phyloP scores from a whole-genome alignment of 2,329 filamentous ascomycete species.

The Chaetomium sp. region DNA sequence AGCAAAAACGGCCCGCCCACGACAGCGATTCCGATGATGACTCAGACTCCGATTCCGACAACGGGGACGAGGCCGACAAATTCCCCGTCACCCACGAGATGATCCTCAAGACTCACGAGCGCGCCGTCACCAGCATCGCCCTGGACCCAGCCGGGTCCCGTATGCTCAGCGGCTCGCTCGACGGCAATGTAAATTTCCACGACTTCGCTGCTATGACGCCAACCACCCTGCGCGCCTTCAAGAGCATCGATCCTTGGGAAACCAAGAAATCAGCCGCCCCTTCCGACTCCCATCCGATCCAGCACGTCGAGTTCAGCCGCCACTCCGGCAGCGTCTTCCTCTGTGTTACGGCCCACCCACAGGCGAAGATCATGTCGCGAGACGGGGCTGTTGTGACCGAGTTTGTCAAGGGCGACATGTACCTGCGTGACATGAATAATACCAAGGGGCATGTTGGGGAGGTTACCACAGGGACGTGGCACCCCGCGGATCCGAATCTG shows the following conservation, averaged over 20 bases:
- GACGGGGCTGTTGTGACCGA: slow-evolving; percentile 82
- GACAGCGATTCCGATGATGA: slow-evolving; percentile 38
- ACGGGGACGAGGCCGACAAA: slow-evolving; percentile 72
- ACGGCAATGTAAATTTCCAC: slow-evolving; percentile 87
- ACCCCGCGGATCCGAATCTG: slow-evolving; percentile 74
- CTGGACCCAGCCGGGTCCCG: slow-evolving; percentile 80
- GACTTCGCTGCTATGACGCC: slow-evolving; percentile 95
- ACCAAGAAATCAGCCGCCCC: slow-evolving; percentile 63
- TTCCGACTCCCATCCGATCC: slow-evolving; percentile 74
- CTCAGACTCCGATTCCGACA: slow-evolving; percentile 47
- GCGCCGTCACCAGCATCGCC: slow-evolving; percentile 75
- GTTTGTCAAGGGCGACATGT: slow-evolving; percentile 98
- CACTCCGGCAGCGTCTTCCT: slow-evolving; percentile 73
- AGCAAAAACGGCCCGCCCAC: slow-evolving; percentile 29
- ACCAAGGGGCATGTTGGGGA: slow-evolving; percentile 96
- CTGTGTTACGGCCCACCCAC: slow-evolving; percentile 80
- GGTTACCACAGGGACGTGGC: slow-evolving; percentile 83
- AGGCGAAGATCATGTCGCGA: slow-evolving; percentile 81
- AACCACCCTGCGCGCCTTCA: slow-evolving; percentile 89
- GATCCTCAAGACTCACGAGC: slow-evolving; percentile 84
- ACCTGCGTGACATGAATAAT: slow-evolving; percentile 92
- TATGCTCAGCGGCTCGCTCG: slow-evolving; percentile 82
- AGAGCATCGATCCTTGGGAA: slow-evolving; percentile 78
- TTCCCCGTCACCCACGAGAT: slow-evolving; percentile 92
- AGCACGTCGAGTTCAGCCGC: slow-evolving; percentile 82